These are phyloP conservation scores for Paraconiothyrium sp. DNA, from an alignment of 2,329 filamentous ascomycete species.

Conservation along the genomic window DNA sequence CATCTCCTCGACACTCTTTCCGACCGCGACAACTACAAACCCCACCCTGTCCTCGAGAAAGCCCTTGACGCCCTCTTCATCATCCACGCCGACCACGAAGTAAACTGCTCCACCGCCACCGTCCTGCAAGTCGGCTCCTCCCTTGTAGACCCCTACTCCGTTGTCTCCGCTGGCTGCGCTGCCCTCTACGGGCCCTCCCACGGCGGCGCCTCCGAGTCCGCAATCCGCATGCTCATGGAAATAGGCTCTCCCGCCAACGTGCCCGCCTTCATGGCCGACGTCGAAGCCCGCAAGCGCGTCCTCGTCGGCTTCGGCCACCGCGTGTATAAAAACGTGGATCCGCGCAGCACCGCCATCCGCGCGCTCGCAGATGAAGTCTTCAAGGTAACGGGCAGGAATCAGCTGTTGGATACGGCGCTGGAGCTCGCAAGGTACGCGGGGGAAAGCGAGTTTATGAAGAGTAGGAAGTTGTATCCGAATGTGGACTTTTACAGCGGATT, in stretches of 20 bases:
- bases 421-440: not conserved
- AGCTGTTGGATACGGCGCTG: slow-evolving; percentile 4
- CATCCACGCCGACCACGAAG: slow-evolving; percentile 12
- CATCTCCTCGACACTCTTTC: slow-evolving; percentile 4
- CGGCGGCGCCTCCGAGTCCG: slow-evolving; percentile 10
- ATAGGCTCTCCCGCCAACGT: slow-evolving; percentile 7
- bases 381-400: not conserved
- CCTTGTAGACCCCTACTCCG: slow-evolving; percentile 7
- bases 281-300: slow-evolving; percentile 8
- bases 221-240: slow-evolving; percentile 13
- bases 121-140: slow-evolving; percentile 10
- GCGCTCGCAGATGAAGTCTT: slow-evolving; percentile 1
- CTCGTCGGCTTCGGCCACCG: slow-evolving; percentile 13
- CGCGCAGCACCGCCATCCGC: slow-evolving; percentile 3
- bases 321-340: slow-evolving; percentile 10
- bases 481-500: slow-evolving; percentile 6
- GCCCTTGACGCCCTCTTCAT: slow-evolving; percentile 9
- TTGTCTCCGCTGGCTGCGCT: not conserved
- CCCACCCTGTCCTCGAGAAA: slow-evolving; percentile 6
- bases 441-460: slow-evolving; percentile 6
- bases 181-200: slow-evolving; percentile 10
- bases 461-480: not conserved
- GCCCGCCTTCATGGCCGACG: not conserved
- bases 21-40: not conserved
- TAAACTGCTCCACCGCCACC: slow-evolving; percentile 9